Conservation (phyloP, 23 red algal genomes). For the Cyanidiococcus yangmingshanensis region DNA sequence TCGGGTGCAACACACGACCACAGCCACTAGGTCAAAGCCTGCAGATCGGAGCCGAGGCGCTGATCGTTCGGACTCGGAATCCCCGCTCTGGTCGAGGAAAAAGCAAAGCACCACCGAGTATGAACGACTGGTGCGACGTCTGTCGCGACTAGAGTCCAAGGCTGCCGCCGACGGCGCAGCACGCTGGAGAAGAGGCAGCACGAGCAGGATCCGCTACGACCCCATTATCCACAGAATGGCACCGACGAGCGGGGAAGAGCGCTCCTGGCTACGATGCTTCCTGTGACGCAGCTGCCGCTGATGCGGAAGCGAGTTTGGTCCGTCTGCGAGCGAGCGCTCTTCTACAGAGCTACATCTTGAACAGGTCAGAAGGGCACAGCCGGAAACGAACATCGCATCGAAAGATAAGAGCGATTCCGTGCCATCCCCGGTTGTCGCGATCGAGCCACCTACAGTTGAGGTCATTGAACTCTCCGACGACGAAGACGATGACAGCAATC, state of each 20-base stretch:
- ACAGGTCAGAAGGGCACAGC: no score
- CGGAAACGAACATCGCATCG: no score
- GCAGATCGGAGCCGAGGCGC: background rate
- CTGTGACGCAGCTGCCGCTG: background rate
- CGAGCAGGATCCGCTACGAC: background rate
- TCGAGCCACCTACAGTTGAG: background rate
- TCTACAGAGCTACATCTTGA: background rate
- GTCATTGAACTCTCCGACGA: background rate
- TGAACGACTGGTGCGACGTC: background rate
- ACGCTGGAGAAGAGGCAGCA: background rate
- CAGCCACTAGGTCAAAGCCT: no score
- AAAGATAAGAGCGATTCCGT: no score
- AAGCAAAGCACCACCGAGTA: background rate
- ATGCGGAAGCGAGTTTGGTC: background rate
- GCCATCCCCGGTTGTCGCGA: no score
- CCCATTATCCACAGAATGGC: no score
- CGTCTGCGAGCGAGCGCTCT: conserved; percentile 5
- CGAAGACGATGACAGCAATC: no score
- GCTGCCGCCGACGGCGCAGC: background rate
- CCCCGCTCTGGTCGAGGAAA: background rate
- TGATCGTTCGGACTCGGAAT: background rate
- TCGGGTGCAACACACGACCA: background rate
- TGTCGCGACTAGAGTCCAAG: background rate
- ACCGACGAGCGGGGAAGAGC: no score
- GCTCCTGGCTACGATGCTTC: background rate